Conservation (phyloP, 2,329 filamentous ascomycete genomes). For the Colletotrichum abscissum region DNA sequence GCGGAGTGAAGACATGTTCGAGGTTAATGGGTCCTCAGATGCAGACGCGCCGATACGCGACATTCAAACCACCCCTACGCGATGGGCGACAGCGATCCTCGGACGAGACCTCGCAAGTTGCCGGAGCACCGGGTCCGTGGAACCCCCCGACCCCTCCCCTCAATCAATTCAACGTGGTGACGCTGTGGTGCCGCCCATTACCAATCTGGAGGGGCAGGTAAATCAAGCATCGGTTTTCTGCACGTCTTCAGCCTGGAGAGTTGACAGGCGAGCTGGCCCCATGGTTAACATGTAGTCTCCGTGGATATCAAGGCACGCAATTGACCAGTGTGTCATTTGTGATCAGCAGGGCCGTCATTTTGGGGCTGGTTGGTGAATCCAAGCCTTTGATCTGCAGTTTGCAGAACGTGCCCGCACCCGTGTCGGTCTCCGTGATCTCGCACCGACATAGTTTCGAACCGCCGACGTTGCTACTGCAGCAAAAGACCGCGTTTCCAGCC, state of each 20-base stretch:
- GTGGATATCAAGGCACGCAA: not conserved
- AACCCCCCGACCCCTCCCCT: constrained; percentile 13
- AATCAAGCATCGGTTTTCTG: constrained; percentile 20
- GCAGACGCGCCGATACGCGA: constrained; percentile 30
- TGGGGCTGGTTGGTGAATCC: not conserved
- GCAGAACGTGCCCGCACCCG: not conserved
- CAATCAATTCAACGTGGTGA: constrained; percentile 2
- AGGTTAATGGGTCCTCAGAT: constrained; percentile 6
- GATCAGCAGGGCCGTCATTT: constrained; percentile 4
- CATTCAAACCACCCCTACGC: constrained; percentile 22
- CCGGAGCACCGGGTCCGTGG: constrained; percentile 31
- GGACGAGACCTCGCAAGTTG: not conserved
- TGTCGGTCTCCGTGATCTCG: not conserved
- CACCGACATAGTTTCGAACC: constrained; percentile 18
- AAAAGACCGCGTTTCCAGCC: constrained; percentile 7
- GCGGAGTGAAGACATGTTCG: constrained; percentile 14
- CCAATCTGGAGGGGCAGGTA: not conserved
- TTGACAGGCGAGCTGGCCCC: not conserved
- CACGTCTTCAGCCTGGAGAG: constrained; percentile 3
- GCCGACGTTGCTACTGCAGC: constrained; percentile 14
- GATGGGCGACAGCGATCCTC: constrained; percentile 24
- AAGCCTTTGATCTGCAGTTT: constrained; percentile 14
- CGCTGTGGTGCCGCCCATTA: constrained; percentile 5
- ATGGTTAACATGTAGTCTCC: not conserved
- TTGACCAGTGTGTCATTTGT: not conserved